Conservation (phyloP, 345 rosid species). For the Aegle marmelos region DNA sequence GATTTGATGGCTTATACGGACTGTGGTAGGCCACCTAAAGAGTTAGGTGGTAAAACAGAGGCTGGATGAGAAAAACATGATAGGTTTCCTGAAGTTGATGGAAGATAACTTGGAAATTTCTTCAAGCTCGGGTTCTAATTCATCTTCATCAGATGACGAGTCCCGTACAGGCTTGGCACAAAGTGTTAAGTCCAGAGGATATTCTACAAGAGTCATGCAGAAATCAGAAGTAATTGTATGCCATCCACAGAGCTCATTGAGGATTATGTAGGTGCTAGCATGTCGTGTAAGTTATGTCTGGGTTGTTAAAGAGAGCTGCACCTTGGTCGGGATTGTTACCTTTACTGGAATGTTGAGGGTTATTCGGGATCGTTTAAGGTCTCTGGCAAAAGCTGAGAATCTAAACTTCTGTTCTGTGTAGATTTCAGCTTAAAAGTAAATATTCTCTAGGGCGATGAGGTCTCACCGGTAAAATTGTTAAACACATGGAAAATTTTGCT, state of each 20-base stretch:
- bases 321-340: conserved; percentile 49
- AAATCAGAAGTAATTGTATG: conserved; percentile 45
- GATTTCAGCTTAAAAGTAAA: not conserved
- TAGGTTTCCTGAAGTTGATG: conserved; percentile 33
- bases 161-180: conserved; percentile 22
- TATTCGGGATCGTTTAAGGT: conserved; percentile 40
- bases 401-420: not conserved
- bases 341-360: conserved; percentile 47
- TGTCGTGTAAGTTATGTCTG: conserved; percentile 50
- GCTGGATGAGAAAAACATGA: conserved; percentile 39
- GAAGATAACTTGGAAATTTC: conserved; percentile 41
- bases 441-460: not conserved
- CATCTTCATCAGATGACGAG: conserved; percentile 51
- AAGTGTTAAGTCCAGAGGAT: conserved; percentile 25
- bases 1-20: conserved; percentile 60
- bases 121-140: conserved; percentile 10
- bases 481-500: not conserved
- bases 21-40: conserved; percentile 45
- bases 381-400: not conserved
- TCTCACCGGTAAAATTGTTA: not conserved
- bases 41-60: conserved; percentile 44
- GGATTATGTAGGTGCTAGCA: conserved; percentile 63
- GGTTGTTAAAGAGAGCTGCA: conserved; percentile 53
- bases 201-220: conserved; percentile 30
- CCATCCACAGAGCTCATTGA: conserved; percentile 52